Percentiles rank a stretch among this genome's conserved stretches.
Evolutionary conservation across 768 basidiomycete species (phyloP).

Genomic region (Xerocomellus dryophilus): DNA sequence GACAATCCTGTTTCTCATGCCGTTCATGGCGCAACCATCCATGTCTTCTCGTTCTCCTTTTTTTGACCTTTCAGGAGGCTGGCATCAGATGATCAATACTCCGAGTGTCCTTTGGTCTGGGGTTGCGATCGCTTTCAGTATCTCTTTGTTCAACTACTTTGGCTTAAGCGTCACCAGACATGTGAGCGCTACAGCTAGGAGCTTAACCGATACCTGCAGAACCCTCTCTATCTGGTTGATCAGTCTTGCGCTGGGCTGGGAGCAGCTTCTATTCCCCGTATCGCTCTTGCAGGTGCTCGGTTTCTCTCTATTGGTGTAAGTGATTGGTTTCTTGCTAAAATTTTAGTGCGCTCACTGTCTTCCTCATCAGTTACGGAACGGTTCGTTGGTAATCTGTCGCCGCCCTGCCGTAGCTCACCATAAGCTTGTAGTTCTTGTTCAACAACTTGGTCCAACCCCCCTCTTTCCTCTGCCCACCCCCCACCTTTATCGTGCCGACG

Average conservation of each 20-base stretch:
- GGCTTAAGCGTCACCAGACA: slow-evolving; percentile 90
- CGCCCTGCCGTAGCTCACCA: slow-evolving; percentile 6
- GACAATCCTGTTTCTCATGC: slow-evolving; percentile 76
- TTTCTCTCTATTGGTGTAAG: slow-evolving; percentile 87
- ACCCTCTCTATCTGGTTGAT: slow-evolving; percentile 96
- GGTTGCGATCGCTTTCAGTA: slow-evolving; percentile 70
- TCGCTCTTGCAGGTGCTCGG: slow-evolving; percentile 80
- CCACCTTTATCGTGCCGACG: slow-evolving; percentile 28
- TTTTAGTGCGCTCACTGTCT: slow-evolving; percentile 9
- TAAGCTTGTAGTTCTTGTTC: slow-evolving; percentile 68
- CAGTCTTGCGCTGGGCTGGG: slow-evolving; percentile 88
- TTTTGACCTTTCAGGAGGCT: slow-evolving; percentile 89
- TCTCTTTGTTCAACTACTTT: slow-evolving; percentile 84
- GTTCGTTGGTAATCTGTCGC: slow-evolving; percentile 38
- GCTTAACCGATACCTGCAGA: slow-evolving; percentile 90
- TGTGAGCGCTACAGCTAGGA: slow-evolving; percentile 90
- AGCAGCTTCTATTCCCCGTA: slow-evolving; percentile 75
- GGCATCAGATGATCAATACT: slow-evolving; percentile 81
- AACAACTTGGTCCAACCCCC: slow-evolving; percentile 76
- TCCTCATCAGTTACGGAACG: slow-evolving; percentile 70
- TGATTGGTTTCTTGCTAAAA: slow-evolving; percentile 21
- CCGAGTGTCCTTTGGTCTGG: slow-evolving; percentile 67
- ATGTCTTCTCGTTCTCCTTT: slow-evolving; percentile 61
- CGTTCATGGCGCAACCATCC: slow-evolving; percentile 70
- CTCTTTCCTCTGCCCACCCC: slow-evolving; percentile 51